These are phyloP conservation scores for Colletotrichum australisinense DNA, from an alignment of 2,329 filamentous ascomycete species.

Conservation along the genomic window DNA sequence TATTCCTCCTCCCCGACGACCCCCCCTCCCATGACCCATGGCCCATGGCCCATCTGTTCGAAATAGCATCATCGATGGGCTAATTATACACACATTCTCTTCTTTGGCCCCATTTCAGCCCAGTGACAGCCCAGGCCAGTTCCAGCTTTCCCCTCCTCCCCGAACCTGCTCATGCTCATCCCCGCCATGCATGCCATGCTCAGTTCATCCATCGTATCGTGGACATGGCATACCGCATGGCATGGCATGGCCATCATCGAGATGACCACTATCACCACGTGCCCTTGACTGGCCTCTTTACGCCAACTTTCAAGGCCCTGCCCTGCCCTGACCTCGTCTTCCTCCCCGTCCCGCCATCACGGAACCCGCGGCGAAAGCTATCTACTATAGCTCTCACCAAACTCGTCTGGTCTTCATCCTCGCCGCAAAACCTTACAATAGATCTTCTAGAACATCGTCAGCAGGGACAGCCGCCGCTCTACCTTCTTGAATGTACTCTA, in stretches of 20 bases:
- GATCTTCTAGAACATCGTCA: background rate
- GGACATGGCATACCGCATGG: background rate
- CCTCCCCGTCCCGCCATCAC: background rate
- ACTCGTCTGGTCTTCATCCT: background rate
- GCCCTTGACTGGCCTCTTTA: background rate
- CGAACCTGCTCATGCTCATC: background rate
- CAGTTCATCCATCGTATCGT: background rate
- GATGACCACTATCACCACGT: background rate
- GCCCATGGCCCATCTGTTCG: slow-evolving; percentile 10
- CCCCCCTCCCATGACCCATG: background rate
- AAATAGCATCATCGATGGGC: slow-evolving; percentile 30
- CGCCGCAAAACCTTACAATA: background rate
- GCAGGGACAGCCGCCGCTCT: background rate
- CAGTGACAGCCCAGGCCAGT: slow-evolving; percentile 8
- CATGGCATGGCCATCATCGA: background rate
- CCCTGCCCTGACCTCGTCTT: background rate
- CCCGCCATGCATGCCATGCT: background rate
- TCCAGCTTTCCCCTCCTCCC: background rate
- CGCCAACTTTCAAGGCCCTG: no score
- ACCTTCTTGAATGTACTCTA: background rate
- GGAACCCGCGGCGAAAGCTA: background rate
- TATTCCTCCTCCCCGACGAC: background rate
- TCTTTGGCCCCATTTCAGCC: slow-evolving; percentile 11
- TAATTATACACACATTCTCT: slow-evolving; percentile 16
- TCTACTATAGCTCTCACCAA: background rate